Evolutionary conservation across 768 basidiomycete species (phyloP).

Genomic region (Cystobasidium tubakii): DNA sequence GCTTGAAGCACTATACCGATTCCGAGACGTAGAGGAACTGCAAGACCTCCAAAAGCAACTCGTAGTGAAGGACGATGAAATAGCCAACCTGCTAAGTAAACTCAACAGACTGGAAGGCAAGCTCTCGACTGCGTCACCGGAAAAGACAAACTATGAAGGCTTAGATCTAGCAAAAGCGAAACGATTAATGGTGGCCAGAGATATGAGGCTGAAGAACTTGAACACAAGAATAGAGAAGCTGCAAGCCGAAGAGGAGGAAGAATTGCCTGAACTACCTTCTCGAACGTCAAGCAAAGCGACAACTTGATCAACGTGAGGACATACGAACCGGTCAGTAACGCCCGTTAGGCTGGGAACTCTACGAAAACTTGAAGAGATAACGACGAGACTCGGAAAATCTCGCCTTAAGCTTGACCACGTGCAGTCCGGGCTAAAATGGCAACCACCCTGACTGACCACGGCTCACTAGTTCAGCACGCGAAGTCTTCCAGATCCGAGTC

Average conservation of each 20-base stretch:
- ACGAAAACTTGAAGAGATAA: too few relatives aligned
- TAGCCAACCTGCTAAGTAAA: background rate
- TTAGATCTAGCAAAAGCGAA: slow-evolving; percentile 21
- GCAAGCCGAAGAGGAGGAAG: slow-evolving; percentile 15
- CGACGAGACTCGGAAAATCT: too few relatives aligned
- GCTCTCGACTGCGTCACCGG: background rate
- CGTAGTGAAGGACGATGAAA: background rate
- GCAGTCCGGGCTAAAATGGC: too few relatives aligned
- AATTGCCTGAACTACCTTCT: slow-evolving; percentile 13
- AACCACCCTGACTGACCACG: too few relatives aligned
- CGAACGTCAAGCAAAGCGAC: background rate
- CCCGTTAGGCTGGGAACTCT: too few relatives aligned
- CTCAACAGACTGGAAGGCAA: slow-evolving; percentile 17
- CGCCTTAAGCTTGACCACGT: too few relatives aligned
- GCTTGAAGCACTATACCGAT: slow-evolving; percentile 7
- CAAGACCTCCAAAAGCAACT: background rate
- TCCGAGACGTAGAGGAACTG: slow-evolving; percentile 22
- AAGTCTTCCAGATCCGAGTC: too few relatives aligned
- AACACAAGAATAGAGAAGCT: slow-evolving; percentile 10
- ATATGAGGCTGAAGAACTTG: slow-evolving; percentile 15
- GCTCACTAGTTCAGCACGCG: too few relatives aligned
- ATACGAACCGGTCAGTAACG: too few relatives aligned
- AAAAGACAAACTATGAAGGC: background rate
- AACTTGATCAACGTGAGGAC: background rate
- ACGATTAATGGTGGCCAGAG: slow-evolving; percentile 4